A percentile compares a stretch with the other conserved stretches of the same genome.
phyloP scores from a whole-genome alignment of 2,329 filamentous ascomycete species.

The Sporothrix variecibatus region DNA sequence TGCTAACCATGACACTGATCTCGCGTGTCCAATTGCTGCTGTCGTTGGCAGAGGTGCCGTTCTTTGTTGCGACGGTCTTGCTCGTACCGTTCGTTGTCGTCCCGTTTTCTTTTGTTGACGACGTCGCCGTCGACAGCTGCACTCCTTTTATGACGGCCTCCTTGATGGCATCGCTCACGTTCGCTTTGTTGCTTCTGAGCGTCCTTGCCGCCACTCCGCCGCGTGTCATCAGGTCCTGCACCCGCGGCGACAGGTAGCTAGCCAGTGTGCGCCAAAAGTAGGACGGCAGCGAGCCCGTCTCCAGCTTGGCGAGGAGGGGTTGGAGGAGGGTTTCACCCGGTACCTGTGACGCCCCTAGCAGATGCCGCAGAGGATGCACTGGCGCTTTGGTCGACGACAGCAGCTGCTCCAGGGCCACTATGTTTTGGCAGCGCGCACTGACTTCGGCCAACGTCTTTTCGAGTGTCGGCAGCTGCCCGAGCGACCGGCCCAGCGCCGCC shows the following conservation, averaged over 20 bases:
- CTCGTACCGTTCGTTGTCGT: conserved; percentile 39
- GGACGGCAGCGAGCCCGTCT: conserved; percentile 82
- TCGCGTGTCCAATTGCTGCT: conserved; percentile 79
- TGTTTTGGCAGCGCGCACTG: conserved; percentile 81
- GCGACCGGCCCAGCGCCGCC: conserved; percentile 70
- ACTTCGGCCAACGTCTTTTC: conserved; percentile 82
- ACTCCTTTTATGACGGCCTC: conserved; percentile 82
- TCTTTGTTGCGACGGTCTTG: conserved; percentile 36
- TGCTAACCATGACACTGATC: conserved; percentile 90
- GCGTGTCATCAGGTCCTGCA: conserved; percentile 80
- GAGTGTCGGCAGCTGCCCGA: conserved; percentile 77
- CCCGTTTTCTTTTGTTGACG: neutral
- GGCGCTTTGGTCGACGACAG: conserved; percentile 70
- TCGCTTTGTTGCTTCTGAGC: conserved; percentile 72
- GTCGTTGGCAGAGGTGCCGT: neutral
- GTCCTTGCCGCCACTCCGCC: conserved; percentile 84
- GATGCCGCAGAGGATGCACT: conserved; percentile 62
- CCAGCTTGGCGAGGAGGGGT: conserved; percentile 73
- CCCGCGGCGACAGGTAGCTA: conserved; percentile 70
- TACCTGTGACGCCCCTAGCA: conserved; percentile 3
- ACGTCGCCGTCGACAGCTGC: conserved; percentile 59
- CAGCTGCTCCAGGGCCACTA: conserved; percentile 82
- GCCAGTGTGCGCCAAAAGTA: conserved; percentile 95
- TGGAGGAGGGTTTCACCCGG: too few species aligned
- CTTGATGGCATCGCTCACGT: conserved; percentile 73